These are phyloP conservation scores for Acanthamoeba culbertsoni DNA, from an alignment of 208 protist species.

Conservation along the genomic window DNA sequence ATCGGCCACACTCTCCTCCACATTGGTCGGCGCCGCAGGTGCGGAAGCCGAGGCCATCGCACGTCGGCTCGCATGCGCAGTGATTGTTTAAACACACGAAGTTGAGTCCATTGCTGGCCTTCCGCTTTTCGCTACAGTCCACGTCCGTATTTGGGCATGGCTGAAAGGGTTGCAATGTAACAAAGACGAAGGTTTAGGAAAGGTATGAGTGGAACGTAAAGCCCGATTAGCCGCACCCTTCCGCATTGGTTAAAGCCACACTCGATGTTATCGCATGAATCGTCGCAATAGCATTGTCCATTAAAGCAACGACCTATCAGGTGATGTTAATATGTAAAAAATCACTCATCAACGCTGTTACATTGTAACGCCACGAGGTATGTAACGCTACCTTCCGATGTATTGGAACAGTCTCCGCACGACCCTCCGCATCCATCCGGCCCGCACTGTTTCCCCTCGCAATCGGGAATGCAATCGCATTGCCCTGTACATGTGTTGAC, in stretches of 20 bases:
- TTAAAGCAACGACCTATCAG: conserved; percentile 13
- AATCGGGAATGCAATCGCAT: conserved; percentile 52
- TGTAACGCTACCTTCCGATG: not conserved
- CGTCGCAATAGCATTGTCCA: conserved; percentile 49
- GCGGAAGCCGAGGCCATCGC: not conserved
- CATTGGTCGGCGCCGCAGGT: not conserved
- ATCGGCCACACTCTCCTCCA: not conserved
- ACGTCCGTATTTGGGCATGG: conserved; percentile 11
- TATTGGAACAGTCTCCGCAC: conserved; percentile 36
- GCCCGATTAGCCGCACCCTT: too few relatives aligned
- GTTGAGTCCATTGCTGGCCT: not conserved
- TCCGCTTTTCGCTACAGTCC: not conserved
- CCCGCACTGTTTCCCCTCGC: not conserved
- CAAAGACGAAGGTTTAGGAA: too few relatives aligned
- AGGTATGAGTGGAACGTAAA: too few relatives aligned
- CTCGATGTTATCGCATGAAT: not conserved
- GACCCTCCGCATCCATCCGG: conserved; percentile 28
- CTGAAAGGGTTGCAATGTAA: not conserved
- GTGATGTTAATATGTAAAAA: not conserved
- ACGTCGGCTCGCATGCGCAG: not conserved
- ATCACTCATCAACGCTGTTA: not conserved
- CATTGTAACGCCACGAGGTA: too few relatives aligned
- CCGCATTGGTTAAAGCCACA: conserved; percentile 39
- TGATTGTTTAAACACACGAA: not conserved
- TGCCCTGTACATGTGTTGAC: not conserved